A percentile compares a stretch with the other conserved stretches of the same genome.
Conservation (phyloP, 2,329 filamentous ascomycete species). For the Ploettnerulaceae sp. region DNA sequence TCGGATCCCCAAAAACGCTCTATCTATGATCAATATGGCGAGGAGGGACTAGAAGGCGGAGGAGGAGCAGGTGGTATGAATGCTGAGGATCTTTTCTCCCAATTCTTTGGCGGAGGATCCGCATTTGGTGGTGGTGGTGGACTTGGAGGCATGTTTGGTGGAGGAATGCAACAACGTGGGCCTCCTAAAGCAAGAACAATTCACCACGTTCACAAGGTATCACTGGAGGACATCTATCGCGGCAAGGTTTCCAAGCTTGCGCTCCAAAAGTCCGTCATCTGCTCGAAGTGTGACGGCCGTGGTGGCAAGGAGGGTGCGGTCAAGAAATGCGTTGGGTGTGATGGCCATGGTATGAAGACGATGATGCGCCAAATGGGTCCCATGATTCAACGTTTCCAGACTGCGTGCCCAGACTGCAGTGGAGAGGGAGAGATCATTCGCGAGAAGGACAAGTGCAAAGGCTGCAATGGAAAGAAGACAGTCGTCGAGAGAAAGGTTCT, state of each 20-base stretch:
- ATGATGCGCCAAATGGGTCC: slow-evolving; percentile 99
- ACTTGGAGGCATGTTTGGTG: slow-evolving; percentile 72
- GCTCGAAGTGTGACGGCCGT: slow-evolving; percentile 86
- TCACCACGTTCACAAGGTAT: slow-evolving; percentile 97
- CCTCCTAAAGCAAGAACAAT: slow-evolving; percentile 90
- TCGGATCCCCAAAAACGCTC: slow-evolving; percentile 87
- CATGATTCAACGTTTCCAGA: slow-evolving; percentile 99
- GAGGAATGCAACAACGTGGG: slow-evolving; percentile 71
- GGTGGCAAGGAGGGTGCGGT: slow-evolving; percentile 98
- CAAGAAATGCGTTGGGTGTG: slow-evolving; percentile 84
- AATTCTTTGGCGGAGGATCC: slow-evolving; percentile 81
- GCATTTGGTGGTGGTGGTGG: slow-evolving; percentile 65
- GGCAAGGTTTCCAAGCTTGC: slow-evolving; percentile 98
- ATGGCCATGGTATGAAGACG: slow-evolving; percentile 96
- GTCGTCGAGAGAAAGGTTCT: slow-evolving; percentile 95
- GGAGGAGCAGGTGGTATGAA: slow-evolving; percentile 79
- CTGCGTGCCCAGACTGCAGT: slow-evolving; percentile 95
- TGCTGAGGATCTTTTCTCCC: slow-evolving; percentile 91
- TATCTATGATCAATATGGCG: slow-evolving; percentile 95
- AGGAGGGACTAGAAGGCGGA: slow-evolving; percentile 90
- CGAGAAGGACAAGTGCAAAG: slow-evolving; percentile 97
- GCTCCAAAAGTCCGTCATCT: slow-evolving; percentile 95
- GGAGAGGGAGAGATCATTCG: slow-evolving; percentile 96
- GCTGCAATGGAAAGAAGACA: slow-evolving; percentile 96
- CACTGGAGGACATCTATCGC: slow-evolving; percentile 94